Conservation (phyloP, 2,329 filamentous ascomycete species). For the Aureobasidium sp. region DNA sequence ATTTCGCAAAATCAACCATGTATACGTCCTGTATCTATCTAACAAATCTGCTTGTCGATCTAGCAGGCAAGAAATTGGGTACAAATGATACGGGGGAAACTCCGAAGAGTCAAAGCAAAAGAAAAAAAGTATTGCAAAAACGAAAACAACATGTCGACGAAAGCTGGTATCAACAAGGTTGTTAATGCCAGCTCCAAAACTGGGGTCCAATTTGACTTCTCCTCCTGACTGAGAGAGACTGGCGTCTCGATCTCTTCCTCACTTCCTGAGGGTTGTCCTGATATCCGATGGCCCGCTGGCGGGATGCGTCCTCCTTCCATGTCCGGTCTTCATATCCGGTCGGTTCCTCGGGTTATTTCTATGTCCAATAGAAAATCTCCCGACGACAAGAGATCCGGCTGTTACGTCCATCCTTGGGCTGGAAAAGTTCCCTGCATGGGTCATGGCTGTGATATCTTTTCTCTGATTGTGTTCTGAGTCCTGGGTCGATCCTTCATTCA, state of each 20-base stretch:
- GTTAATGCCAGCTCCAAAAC: neutral
- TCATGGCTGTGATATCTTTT: neutral
- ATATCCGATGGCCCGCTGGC: neutral
- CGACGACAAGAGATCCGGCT: too few species aligned
- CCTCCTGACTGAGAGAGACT: neutral
- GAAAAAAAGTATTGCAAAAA: neutral
- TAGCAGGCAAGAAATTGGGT: neutral
- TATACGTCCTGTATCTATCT: neutral
- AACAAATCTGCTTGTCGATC: neutral
- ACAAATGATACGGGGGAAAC: neutral
- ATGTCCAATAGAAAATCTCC: neutral
- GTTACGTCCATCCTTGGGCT: neutral
- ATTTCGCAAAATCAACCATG: neutral
- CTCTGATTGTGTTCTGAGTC: neutral
- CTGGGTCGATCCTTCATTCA: conserved; percentile 5
- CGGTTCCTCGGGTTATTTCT: neutral
- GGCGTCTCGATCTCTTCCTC: neutral
- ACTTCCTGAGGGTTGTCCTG: neutral
- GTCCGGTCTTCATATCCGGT: neutral
- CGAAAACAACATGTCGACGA: neutral
- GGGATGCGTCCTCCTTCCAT: neutral
- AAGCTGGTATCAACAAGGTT: neutral
- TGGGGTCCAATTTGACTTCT: neutral
- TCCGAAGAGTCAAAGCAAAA: neutral
- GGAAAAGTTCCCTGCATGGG: neutral